Evolutionary conservation across 2,329 filamentous ascomycete species (phyloP), one percentile per base, ranked within the genome.

Genomic region (Aspergillus quadricinctus): DNA sequence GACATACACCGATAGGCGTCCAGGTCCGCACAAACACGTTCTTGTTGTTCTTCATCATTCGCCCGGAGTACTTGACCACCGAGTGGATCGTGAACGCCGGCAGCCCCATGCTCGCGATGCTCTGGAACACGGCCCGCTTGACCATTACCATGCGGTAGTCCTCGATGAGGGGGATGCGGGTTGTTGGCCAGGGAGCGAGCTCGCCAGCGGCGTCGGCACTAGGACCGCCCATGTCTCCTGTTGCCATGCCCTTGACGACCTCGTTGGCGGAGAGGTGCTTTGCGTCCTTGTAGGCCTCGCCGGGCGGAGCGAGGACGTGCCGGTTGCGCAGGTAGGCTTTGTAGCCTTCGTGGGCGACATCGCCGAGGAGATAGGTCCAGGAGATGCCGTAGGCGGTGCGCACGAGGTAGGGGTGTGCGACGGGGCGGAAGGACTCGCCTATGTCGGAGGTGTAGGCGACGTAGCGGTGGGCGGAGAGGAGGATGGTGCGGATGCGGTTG

Each of bases 361-460:
- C 94, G 50, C 94, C 93, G 14, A 92, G 75, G 23, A 99, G 83
- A 69, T 99, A 99, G 10, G 89, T 80, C 94, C 94, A 97, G 1
- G 90, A 96, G 45, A 99, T 80, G 50, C 85, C 93, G 70, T 99
- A 99, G 5, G 94, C 94, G 49, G 84, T 80, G 57, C 88, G 84
- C 10, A 99, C 88, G 3, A 95, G 77, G 66, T 82, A 86, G 0
- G 92, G 93, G 70, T 97, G 92, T 3, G 93, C 92, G 41, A 99
- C 83, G 0, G 94, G 94, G 1, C 94, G 86, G 76, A 99, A 99
- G 0, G 90, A 95, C 75, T 99, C 94, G 71, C 94, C 94, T 61
- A 99, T 93, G 68, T 97, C 93, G 21, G 88, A 92, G 0, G 94
- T 97, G 73, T 99, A 99, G 55, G 94, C 94, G 50, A 99, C 92